Evolutionary conservation across 768 basidiomycete genomes (phyloP), one percentile per base, ranked within the genome.

Genomic region (Hygrophoropsis aurantiaca): DNA sequence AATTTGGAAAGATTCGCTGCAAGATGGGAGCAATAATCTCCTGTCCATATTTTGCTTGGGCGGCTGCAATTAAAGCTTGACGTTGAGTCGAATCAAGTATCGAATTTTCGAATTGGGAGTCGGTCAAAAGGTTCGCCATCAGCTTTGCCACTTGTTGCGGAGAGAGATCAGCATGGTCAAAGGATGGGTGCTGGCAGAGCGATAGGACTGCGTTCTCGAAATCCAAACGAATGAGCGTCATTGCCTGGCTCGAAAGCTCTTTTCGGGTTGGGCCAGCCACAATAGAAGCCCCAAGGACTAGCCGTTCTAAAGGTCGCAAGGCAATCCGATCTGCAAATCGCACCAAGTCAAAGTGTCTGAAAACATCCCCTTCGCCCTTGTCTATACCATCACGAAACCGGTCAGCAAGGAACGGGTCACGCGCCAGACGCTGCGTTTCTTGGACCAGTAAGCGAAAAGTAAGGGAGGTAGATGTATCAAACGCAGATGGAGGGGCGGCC

Each of bases 351-450:
- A 94, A 92, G 58, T 84, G 77, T 47, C 87, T 80, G 64, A 93
- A 90, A 43, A 82, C 71, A 51, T 91, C 87, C 38, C 87, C 90
- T 62, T 93, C 89, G 42, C 85, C 90, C 63, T 84, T 88, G 76
- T 92, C 88, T 47, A 94, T 80, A 40, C 87, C 90, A 66, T 93
- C 90, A 51, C 90, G 82, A 68, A 94, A 94, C 54, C 91, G 83
- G 71, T 91, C 90, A 44, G 92, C 88, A 38, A 93, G 80, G 65
- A 84, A 85, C 51, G 92, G 92, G 76, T 94, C 92, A 51, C 90
- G 86, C 55, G 90, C 87, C 42, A 94, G 83, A 42, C 91, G 83
- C 59, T 91, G 88, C 1, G 83, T 88, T 70, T 94, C 93, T 69
- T 93, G 89, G 25, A 88, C 81, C 20, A 94, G 79, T 16, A 94